phyloP scores from a whole-genome alignment of 441 rosid genomes.

The Bruguiera hainesii region DNA sequence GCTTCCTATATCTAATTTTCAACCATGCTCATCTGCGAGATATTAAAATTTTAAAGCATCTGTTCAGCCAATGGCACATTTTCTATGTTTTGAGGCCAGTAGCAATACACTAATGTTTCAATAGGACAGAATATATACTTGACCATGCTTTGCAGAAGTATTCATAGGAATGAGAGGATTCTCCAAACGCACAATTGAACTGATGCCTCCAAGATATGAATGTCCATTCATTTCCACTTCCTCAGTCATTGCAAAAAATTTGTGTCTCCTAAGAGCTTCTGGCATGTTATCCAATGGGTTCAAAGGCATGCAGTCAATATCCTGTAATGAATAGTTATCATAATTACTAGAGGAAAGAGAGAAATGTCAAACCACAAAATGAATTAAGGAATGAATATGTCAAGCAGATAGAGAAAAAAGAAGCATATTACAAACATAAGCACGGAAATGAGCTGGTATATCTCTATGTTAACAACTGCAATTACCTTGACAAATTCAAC shows the following conservation, averaged over 20 bases:
- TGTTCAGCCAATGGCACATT: background rate
- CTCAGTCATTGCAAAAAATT: slow-evolving; percentile 38
- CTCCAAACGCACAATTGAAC: slow-evolving; percentile 45
- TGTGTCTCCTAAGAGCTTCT: slow-evolving; percentile 70
- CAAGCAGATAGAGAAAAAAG: background rate
- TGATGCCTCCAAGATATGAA: slow-evolving; percentile 41
- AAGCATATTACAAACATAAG: background rate
- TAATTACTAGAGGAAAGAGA: slow-evolving; percentile 1
- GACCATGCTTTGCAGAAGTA: slow-evolving; percentile 42
- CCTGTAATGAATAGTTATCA: slow-evolving; percentile 48
- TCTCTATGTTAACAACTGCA: slow-evolving; percentile 2
- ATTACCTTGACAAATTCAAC: slow-evolving; percentile 89
- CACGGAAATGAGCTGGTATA: slow-evolving; percentile 7
- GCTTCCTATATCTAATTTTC: too few species aligned
- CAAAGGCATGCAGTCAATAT: slow-evolving; percentile 96
- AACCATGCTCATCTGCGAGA: too few species aligned
- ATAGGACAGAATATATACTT: slow-evolving; percentile 24
- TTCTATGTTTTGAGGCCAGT: background rate
- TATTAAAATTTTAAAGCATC: too few species aligned
- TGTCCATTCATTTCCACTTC: slow-evolving; percentile 49
- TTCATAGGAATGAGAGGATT: slow-evolving; percentile 37
- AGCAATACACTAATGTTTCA: slow-evolving; percentile 1
- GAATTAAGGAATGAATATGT: background rate
- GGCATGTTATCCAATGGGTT: slow-evolving; percentile 89
- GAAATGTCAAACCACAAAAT: too few species aligned